These are phyloP conservation scores for Hemileia vastatrix DNA, from an alignment of 1,284 basidiomycete genomes.

Conservation along the genomic window DNA sequence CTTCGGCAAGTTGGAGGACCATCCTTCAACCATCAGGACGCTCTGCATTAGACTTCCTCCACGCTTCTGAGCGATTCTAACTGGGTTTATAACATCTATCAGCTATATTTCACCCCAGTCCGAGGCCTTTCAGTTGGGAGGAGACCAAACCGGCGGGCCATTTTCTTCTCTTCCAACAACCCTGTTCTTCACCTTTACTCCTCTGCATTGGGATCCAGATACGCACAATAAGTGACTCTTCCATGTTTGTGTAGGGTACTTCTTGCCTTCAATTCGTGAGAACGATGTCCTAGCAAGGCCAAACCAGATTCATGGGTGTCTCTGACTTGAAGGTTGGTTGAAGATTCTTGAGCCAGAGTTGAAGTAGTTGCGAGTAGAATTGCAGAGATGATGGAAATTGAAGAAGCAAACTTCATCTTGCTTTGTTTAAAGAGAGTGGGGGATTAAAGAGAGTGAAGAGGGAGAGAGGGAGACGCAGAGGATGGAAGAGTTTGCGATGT, in stretches of 20 bases:
- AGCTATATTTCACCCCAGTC: too few species aligned
- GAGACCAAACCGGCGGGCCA: too few species aligned
- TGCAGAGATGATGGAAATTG: not conserved
- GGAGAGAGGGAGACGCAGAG: not conserved
- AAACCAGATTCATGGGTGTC: conserved; percentile 31
- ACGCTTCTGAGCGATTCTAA: too few species aligned
- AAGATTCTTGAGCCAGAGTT: not conserved
- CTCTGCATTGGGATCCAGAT: too few species aligned
- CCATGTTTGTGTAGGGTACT: not conserved
- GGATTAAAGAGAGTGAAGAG: not conserved
- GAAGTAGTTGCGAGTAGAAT: not conserved
- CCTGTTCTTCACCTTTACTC: too few species aligned
- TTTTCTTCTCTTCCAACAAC: too few species aligned
- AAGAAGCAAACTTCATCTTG: not conserved
- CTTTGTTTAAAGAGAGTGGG: not conserved
- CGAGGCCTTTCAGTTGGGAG: too few species aligned
- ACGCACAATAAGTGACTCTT: not conserved
- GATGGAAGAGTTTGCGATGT: too few species aligned
- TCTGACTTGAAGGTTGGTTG: conserved; percentile 2
- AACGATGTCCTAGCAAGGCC: conserved; percentile 27
- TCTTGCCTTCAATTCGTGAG: conserved; percentile 34
- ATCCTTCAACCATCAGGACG: too few species aligned
- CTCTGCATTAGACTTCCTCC: too few species aligned
- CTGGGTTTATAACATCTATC: too few species aligned
- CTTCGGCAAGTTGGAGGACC: too few species aligned